Evolutionary conservation across 805 yeast genomes (phyloP), one percentile per base, ranked within the genome.

Genomic region (Naumovozyma dairenensis): DNA sequence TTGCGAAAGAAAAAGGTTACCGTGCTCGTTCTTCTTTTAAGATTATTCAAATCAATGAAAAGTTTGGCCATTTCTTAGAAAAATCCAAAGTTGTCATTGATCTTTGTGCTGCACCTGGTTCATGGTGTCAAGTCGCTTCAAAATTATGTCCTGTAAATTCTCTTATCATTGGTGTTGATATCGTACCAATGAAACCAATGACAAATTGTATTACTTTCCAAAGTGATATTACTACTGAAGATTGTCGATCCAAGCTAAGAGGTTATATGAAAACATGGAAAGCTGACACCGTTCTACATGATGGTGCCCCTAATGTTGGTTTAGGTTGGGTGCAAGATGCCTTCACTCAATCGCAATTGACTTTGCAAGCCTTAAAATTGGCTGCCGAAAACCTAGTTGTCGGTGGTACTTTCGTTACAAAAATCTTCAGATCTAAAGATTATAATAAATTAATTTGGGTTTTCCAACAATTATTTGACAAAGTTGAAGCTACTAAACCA

Each of bases 251-350:
- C 28, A 85, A 75, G 59, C 70, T 92, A 42, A 75, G 97, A 55
- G 96, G 96, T 19, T 86, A 89, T 55, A 79, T 92, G 80, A 92
- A 92, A 59, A 87, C 97, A 1, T 92, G 97, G 96, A 92, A 92
- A 51, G 99, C 97, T 1, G 97, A 92, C 55, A 84, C 94, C 0
- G 97, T 92, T 14, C 65, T 92, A 54, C 98, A 92, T 62, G 99
- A 92, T 71, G 99, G 99, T 78, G 99, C 99, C 19, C 99, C 99
- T 20, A 92, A 92, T 54, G 97, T 92, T 49, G 99, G 99, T 79
- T 71, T 92, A 53, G 94, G 95, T n/a, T 92, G 99, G 99, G 92
- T 83, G 15, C 99, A 92, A 61, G 99, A 92, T 74, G 98, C 99
- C 1, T 92, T 84, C 63, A 85, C 97, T 2, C 99, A 92, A 65